These are phyloP conservation scores for Carex pumila DNA, from an alignment of 176 grass and related monocot genomes.

Conservation along the genomic window DNA sequence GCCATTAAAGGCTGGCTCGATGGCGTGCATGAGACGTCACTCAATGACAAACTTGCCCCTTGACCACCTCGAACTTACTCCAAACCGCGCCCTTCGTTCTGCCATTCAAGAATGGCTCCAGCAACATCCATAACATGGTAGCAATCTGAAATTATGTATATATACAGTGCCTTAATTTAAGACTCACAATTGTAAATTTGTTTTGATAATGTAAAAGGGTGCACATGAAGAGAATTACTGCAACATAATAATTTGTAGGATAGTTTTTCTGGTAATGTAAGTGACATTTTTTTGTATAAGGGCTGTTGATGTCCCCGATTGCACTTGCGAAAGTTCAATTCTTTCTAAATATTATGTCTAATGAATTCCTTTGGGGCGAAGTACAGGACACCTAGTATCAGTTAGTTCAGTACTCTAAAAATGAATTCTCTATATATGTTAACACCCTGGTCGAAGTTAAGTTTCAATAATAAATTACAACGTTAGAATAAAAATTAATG, in stretches of 20 bases:
- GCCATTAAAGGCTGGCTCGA: slow-evolving; percentile 67
- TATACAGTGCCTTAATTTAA: too few species aligned
- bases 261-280: background rate
- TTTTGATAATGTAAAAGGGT: background rate
- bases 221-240: background rate
- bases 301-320: background rate
- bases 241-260: background rate
- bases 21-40: slow-evolving; percentile 41
- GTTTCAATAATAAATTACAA: too few species aligned
- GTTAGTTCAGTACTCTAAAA: too few species aligned
- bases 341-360: background rate
- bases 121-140: slow-evolving; percentile 4
- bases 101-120: slow-evolving; percentile 46
- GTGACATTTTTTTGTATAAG: too few species aligned
- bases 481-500: too few species aligned
- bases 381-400: too few species aligned
- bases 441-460: too few species aligned
- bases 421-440: too few species aligned
- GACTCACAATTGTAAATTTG: background rate
- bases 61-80: slow-evolving; percentile 32
- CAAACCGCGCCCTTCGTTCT: slow-evolving; percentile 48
- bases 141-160: background rate
- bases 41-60: slow-evolving; percentile 66
- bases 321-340: background rate
- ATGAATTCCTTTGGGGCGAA: background rate